Conservation (phyloP, 169 alveolate species). For the Cryptosporidium viatorum region DNA sequence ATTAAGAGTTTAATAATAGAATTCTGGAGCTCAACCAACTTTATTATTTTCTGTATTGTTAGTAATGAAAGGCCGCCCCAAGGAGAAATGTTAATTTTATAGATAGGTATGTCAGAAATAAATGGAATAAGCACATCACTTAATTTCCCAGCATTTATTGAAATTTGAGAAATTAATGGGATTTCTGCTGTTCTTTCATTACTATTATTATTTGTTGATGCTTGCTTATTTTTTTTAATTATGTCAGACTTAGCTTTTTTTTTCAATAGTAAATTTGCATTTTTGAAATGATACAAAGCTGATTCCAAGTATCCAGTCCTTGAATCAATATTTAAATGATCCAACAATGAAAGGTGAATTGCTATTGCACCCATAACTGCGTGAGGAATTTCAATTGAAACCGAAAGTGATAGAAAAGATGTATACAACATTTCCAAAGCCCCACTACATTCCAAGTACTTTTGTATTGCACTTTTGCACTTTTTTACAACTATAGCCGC, state of each 20-base stretch:
- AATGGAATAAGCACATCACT: conserved; percentile 22
- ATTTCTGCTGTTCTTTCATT: neutral
- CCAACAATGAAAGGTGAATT: conserved; percentile 43
- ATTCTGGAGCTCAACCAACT: conserved; percentile 28
- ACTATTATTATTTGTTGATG: neutral
- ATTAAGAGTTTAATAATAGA: neutral
- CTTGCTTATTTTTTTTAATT: neutral
- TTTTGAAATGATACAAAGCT: conserved; percentile 41
- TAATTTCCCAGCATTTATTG: conserved; percentile 4
- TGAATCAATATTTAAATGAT: conserved; percentile 36
- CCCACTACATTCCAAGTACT: conserved; percentile 31
- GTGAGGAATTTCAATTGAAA: conserved; percentile 33
- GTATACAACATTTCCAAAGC: conserved; percentile 60
- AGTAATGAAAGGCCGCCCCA: conserved; percentile 62
- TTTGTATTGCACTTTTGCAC: conserved; percentile 47
- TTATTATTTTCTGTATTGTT: conserved; percentile 8
- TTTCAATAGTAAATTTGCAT: conserved; percentile 41
- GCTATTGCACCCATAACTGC: conserved; percentile 60
- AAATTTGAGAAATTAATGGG: neutral
- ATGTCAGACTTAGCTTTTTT: conserved; percentile 12
- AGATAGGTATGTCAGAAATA: conserved; percentile 32
- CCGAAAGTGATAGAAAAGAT: neutral
- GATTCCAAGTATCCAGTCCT: conserved; percentile 53
- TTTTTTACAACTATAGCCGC: conserved; percentile 19
- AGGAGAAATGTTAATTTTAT: conserved; percentile 27